phyloP scores from a whole-genome alignment of 352 stramenopile species.

The Pythium aquatile region DNA sequence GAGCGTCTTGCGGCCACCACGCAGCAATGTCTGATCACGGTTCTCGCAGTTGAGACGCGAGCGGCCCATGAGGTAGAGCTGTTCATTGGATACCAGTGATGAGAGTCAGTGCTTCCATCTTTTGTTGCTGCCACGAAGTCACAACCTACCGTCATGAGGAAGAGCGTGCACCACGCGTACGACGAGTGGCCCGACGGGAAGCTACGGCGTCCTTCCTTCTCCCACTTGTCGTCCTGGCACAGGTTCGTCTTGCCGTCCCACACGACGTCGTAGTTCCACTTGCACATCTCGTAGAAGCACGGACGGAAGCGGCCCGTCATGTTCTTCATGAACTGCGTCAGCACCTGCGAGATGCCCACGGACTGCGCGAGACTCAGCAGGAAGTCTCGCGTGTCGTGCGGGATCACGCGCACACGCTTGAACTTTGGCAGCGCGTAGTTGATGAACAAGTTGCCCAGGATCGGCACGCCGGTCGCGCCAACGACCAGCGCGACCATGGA shows the following conservation, averaged over 20 bases:
- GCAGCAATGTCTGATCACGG: constrained; percentile 44
- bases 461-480: constrained; percentile 36
- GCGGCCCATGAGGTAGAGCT: constrained; percentile 65
- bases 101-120: too few relatives aligned
- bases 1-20: constrained; percentile 53
- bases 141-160: constrained; percentile 56
- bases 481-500: constrained; percentile 47
- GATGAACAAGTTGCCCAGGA: constrained; percentile 49
- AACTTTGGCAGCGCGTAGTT: constrained; percentile 57
- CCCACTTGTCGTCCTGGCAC: constrained; percentile 41
- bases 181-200: constrained; percentile 79
- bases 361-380: constrained; percentile 59
- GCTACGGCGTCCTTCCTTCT: constrained; percentile 65
- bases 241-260: constrained; percentile 70
- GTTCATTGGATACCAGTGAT: too few relatives aligned
- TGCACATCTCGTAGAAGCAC: constrained; percentile 77
- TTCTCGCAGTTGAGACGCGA: constrained; percentile 57
- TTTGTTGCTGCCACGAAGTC: too few relatives aligned
- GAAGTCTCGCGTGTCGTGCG: constrained; percentile 73
- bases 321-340: constrained; percentile 75
- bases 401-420: constrained; percentile 46
- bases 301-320: constrained; percentile 66
- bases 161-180: constrained; percentile 69
- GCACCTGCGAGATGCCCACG: constrained; percentile 44
- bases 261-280: constrained; percentile 57